Base-by-base conservation (phyloP, 2,329 filamentous ascomycete species). In the Fusarium sacchari region DNA sequence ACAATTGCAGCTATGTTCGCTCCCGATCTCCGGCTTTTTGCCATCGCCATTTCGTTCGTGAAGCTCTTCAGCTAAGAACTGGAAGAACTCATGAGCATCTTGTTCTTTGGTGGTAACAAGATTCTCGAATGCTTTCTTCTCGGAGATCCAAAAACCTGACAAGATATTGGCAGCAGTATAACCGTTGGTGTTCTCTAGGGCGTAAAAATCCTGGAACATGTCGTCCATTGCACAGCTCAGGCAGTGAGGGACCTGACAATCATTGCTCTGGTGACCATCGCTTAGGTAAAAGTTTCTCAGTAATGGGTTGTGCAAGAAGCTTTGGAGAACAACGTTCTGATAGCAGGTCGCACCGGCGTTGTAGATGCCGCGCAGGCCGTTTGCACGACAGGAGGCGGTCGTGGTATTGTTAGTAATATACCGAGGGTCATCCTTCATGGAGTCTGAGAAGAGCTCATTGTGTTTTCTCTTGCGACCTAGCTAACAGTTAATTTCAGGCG, bases 331-430 rank as follows among this genome's bases (percentile, higher is more conserved):
- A 36, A 98, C 96, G 77, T 96, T 97, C 88, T 98, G 96, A 83
- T 98, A 99, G 85, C 96, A 99, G 17, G 96, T 98, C 66, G 97
- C 95, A n/a, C 96, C 96, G 81, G 97, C 96, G 79, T 98, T 99
- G 83, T 97, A 98, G 69, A 99, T 92, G 37, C 96, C 96, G 40
- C 96, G 91, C 43, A 98, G 89, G 15, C 96, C 96, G 75, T 93
- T 95, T 24, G 94, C 95, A 64, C 94, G 91, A 80, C 96, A 98
- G 18, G 94, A 93, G 12, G 94, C 92, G 64, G 91, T 89, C 34
- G 89, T 92, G 18, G 95, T 95, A 79, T 98, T 97, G 68, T 87
- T 87, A 44, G 91, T 88, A 72, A 97, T 92, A 77, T 94, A 95
- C 62, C 90, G 87, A 64, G 94, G 90, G 72, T 96, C 93, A 67